Base-by-base conservation (phyloP, 352 stramenopile genomes). In the Phytophthora europaea region DNA sequence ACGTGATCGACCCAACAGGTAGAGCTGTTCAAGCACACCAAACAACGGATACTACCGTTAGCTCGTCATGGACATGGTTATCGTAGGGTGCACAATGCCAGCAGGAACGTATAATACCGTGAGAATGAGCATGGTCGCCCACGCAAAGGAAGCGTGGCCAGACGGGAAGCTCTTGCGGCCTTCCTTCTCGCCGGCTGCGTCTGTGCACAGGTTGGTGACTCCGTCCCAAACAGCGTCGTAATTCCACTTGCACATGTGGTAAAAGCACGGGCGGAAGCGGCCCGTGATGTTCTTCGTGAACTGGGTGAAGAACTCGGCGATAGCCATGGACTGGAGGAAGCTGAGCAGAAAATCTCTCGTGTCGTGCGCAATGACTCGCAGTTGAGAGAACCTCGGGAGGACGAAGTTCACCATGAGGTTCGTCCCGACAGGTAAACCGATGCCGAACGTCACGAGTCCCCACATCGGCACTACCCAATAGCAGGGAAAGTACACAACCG, bases 161-260 rank as follows among this genome's bases (percentile, higher is more conserved):
- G 85, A 94, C 22, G 87, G 87, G 61, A 94, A 94, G 48, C 83
- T 92, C 67, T 92, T 91, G 10, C 87, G 73, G 0, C 52, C 83
- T 56, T 94, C 85, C 52, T 89, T 84, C 70, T 94, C 87, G 26
- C 75, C 75, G n/a, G 76, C 72, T 7, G 53, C 8, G 52, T 78
- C 65, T 23, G 76, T 80, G 77, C 85, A 94, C 54, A 93, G 51
- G 67, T 92, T 91, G 34, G 76, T 73, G 26, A 81, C 70, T 59
- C 83, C 84, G 50, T 92, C 83, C 84, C 86, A 93, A 8, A 86
- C 74, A 6, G 76, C 67, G 53, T 78, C 68, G 55, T 79, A 82
- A 48, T 91, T 61, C 86, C 86, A 93, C 51, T 82, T 79, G 65
- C 86, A 93, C 84, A 93, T 93, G 71, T 89, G 68, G 65, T 92